Percentiles rank a stretch among this genome's conserved stretches.
These are phyloP conservation scores for Leptosphaerulina australis DNA, from an alignment of 2,329 filamentous ascomycete species.

Conservation along the genomic window DNA sequence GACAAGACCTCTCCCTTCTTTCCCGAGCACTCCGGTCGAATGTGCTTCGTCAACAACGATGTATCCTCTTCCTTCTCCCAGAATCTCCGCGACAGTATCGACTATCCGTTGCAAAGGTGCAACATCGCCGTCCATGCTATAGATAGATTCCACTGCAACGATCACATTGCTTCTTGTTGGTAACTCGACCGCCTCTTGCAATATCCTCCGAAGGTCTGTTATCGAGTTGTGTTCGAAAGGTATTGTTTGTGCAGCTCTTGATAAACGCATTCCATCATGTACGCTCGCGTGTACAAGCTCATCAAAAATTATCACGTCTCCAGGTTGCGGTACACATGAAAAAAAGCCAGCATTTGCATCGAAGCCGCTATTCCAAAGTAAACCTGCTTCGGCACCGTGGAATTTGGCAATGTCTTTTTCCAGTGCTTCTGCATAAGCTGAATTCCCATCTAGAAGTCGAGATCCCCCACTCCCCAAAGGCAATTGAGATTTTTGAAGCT, in stretches of 20 bases:
- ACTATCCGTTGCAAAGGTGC: constrained; percentile 68
- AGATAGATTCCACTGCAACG: constrained; percentile 51
- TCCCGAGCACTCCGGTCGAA: constrained; percentile 66
- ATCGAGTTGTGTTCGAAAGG: constrained; percentile 66
- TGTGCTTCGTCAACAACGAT: constrained; percentile 73
- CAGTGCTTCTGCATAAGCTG: constrained; percentile 62
- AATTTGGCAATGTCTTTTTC: constrained; percentile 65
- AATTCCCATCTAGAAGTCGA: constrained; percentile 70
- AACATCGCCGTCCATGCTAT: constrained; percentile 84
- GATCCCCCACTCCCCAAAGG: constrained; percentile 64
- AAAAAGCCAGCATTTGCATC: constrained; percentile 59
- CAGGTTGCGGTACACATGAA: constrained; percentile 54
- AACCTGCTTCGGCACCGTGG: constrained; percentile 62
- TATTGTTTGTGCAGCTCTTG: constrained; percentile 58
- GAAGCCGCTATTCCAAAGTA: constrained; percentile 65
- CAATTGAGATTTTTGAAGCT: constrained; percentile 49
- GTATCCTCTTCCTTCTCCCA: constrained; percentile 65
- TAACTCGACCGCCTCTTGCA: constrained; percentile 31
- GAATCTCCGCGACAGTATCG: constrained; percentile 59
- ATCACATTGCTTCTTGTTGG: constrained; percentile 36
- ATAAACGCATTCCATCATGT: constrained; percentile 73
- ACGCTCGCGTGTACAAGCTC: constrained; percentile 78
- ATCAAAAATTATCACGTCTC: constrained; percentile 66
- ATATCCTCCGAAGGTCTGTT: constrained; percentile 50
- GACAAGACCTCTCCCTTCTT: constrained; percentile 63